Evolutionary conservation across 2,329 filamentous ascomycete species (phyloP).

Genomic region (Thelonectria olida): DNA sequence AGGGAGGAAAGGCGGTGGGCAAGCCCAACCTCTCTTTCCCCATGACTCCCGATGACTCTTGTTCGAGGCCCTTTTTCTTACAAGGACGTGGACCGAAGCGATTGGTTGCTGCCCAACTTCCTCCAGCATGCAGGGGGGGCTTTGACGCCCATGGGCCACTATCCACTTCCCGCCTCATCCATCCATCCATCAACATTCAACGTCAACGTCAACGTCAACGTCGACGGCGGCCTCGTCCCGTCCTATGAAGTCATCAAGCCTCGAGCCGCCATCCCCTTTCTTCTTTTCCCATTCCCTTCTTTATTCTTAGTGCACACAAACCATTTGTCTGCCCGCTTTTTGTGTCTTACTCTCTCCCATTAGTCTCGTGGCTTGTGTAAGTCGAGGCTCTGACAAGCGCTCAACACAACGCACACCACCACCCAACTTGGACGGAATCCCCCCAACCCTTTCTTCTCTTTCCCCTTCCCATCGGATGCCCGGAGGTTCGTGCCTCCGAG

Average conservation of each 20-base stretch:
- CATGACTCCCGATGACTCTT: slow-evolving; percentile 2
- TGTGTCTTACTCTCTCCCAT: neutral
- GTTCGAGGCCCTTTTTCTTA: neutral
- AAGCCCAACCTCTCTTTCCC: neutral
- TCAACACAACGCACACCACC: neutral
- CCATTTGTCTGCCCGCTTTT: slow-evolving; percentile 3
- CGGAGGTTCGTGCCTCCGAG: slow-evolving; percentile 35
- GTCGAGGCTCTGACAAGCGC: too few relatives aligned
- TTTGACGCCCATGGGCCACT: too few relatives aligned
- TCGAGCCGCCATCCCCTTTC: slow-evolving; percentile 9
- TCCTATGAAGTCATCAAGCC: slow-evolving; percentile 3
- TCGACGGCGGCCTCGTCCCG: slow-evolving; percentile 6
- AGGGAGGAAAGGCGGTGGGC: slow-evolving; percentile 16
- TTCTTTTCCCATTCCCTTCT: slow-evolving; percentile 2
- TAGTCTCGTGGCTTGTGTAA: slow-evolving; percentile 1
- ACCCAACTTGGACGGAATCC: slow-evolving; percentile 7
- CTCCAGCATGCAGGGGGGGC: slow-evolving; percentile 25
- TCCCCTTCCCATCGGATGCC: slow-evolving; percentile 29
- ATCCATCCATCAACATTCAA: neutral
- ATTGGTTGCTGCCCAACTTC: slow-evolving; percentile 24
- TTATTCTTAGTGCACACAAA: slow-evolving; percentile 7
- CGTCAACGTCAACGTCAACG: neutral
- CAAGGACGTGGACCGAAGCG: slow-evolving; percentile 22
- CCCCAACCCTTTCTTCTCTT: neutral
- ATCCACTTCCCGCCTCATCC: slow-evolving; percentile 17